Evolutionary conservation across 139 green algal species (phyloP).

Genomic region (Chlamydomonas sp.): DNA sequence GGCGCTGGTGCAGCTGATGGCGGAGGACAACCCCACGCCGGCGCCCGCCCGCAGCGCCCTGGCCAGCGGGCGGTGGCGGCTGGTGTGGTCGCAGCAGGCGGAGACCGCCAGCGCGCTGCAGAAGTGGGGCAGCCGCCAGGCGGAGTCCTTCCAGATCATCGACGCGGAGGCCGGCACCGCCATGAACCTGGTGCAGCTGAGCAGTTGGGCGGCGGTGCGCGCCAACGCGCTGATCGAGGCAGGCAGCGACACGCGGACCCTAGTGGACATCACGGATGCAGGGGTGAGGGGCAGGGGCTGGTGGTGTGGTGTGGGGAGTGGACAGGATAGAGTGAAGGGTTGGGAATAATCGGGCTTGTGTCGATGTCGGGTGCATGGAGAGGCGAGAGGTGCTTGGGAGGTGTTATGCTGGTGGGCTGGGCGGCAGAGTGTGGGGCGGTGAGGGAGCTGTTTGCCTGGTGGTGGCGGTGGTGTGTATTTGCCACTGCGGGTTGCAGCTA

Average conservation of each 20-base stretch:
- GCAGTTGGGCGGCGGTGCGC: slow-evolving; percentile 52
- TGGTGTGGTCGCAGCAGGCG: slow-evolving; percentile 77
- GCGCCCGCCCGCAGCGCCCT: slow-evolving; percentile 54
- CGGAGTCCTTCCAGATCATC: slow-evolving; percentile 62
- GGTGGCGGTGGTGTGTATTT: too few species aligned
- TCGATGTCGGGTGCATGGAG: not conserved
- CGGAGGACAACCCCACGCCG: slow-evolving; percentile 39
- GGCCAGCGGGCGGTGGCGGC: slow-evolving; percentile 71
- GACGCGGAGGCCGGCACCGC: slow-evolving; percentile 52
- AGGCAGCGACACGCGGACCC: slow-evolving; percentile 51
- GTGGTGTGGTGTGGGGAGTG: not conserved
- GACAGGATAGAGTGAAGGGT: not conserved
- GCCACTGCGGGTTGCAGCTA: too few species aligned
- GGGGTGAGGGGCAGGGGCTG: not conserved
- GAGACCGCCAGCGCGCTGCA: slow-evolving; percentile 72
- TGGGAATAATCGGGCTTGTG: too few species aligned
- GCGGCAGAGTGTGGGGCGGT: too few species aligned
- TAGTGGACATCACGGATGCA: slow-evolving; percentile 55
- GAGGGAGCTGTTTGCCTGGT: too few species aligned
- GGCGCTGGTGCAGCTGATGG: slow-evolving; percentile 38
- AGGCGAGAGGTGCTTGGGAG: not conserved
- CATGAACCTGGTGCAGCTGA: slow-evolving; percentile 78
- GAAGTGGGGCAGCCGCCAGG: slow-evolving; percentile 53
- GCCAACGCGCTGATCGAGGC: slow-evolving; percentile 61
- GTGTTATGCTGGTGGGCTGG: not conserved